These are phyloP conservation scores for Gaultheria prostrata DNA, from an alignment of 148 eudicot genomes.

Conservation along the genomic window DNA sequence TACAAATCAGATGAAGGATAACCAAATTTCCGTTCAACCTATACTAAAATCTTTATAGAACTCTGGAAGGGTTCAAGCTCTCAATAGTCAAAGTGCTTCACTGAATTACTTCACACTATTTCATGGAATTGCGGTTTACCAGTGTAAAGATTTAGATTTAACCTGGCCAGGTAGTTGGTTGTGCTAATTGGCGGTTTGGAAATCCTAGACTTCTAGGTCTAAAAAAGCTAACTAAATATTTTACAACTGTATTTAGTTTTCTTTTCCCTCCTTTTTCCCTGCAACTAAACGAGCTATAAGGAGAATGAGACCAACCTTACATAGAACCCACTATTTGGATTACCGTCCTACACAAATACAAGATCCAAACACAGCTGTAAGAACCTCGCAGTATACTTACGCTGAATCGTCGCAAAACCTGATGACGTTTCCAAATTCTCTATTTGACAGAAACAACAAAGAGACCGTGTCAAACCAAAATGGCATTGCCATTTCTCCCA, in stretches of 20 bases:
- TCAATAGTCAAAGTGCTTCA: neutral
- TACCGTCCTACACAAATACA: neutral
- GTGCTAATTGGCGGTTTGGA: neutral
- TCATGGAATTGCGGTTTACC: neutral
- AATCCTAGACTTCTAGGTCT: neutral
- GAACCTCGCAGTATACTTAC: neutral
- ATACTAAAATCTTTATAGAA: neutral
- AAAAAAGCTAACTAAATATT: neutral
- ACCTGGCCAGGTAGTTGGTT: neutral
- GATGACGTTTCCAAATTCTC: neutral
- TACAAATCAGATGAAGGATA: neutral
- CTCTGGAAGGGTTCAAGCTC: neutral
- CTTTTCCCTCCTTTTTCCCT: neutral
- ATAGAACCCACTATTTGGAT: neutral
- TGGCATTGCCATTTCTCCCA: no score
- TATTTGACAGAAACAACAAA: neutral
- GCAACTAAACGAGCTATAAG: neutral
- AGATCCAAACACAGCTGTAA: neutral
- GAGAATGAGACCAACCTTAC: neutral
- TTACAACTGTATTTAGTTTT: neutral
- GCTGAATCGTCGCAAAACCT: neutral
- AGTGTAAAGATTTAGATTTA: neutral
- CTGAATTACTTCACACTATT: neutral
- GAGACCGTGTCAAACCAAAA: neutral
- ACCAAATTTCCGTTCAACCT: neutral